phyloP scores from a whole-genome alignment of 83 land plant genomes.

The Diphasiastrum complanatum region DNA sequence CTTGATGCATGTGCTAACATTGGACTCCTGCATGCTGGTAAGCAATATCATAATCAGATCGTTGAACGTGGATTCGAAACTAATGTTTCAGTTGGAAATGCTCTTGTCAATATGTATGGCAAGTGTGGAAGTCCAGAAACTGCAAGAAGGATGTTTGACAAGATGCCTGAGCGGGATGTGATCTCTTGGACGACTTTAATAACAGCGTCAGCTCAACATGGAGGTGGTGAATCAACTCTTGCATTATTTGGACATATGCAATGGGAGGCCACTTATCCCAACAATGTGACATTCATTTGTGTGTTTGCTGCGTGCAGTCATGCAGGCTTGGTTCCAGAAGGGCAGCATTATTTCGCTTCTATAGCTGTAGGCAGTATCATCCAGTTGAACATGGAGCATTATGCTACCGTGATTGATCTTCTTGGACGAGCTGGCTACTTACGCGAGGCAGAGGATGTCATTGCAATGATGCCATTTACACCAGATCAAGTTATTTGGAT shows the following conservation, averaged over 20 bases:
- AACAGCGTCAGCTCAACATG: not conserved
- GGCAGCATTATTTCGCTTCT: slow-evolving; percentile 4
- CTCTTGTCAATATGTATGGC: not conserved
- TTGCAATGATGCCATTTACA: slow-evolving; percentile 7
- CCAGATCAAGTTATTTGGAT: slow-evolving; percentile 4
- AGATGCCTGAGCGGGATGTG: not conserved
- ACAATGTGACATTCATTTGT: not conserved
- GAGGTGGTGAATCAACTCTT: not conserved
- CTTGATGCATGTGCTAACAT: slow-evolving; percentile 11
- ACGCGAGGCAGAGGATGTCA: slow-evolving; percentile 1
- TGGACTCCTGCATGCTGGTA: not conserved
- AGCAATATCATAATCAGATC: not conserved
- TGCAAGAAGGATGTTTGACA: not conserved
- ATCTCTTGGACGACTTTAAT: not conserved
- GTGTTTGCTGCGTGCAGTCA: slow-evolving; percentile 18
- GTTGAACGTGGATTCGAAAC: not conserved
- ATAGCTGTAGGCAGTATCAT: not conserved
- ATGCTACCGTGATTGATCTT: slow-evolving; percentile 1
- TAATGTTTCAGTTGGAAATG: not conserved
- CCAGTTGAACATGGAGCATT: slow-evolving; percentile 9
- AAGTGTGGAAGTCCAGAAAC: not conserved
- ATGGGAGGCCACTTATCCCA: not conserved
- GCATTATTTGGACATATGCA: not conserved
- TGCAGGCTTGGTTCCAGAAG: slow-evolving; percentile 17
- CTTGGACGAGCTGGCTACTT: slow-evolving; percentile 17